These are phyloP conservation scores for Apiospora phragmitis DNA, from an alignment of 2,329 filamentous ascomycete genomes.

Conservation along the genomic window DNA sequence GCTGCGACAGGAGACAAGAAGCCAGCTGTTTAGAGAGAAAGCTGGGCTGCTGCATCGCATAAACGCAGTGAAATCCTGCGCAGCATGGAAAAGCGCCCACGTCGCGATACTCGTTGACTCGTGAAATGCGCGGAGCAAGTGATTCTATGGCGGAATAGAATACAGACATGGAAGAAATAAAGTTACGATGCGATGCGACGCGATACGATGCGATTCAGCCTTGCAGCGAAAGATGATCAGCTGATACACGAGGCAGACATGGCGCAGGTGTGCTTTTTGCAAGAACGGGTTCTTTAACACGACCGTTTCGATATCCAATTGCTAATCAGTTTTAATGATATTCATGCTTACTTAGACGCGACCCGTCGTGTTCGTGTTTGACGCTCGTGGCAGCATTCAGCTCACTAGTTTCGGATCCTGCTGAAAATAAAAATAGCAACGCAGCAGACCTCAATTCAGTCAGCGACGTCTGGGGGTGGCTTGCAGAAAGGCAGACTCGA, in stretches of 20 bases:
- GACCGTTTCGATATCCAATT: neutral
- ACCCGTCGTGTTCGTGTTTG: neutral
- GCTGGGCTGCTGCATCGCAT: neutral
- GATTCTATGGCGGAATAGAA: neutral
- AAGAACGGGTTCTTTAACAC: neutral
- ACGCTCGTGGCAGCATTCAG: neutral
- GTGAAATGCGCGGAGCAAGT: neutral
- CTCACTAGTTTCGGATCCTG: neutral
- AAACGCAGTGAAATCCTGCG: neutral
- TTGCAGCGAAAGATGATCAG: neutral
- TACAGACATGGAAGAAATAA: neutral
- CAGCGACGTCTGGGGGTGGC: neutral
- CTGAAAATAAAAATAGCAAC: neutral
- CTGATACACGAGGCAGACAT: neutral
- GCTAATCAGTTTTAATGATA: constrained; percentile 3
- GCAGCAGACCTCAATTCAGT: neutral
- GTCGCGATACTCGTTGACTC: neutral
- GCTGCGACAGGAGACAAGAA: constrained; percentile 8
- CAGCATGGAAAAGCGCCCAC: neutral
- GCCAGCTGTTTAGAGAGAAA: constrained; percentile 2
- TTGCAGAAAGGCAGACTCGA: neutral
- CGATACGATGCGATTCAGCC: neutral
- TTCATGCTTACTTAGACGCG: constrained; percentile 1
- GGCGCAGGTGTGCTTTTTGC: neutral
- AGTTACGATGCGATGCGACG: neutral